phyloP scores from a whole-genome alignment of 306 rosid species.

The Cucurbita ficifolia region DNA sequence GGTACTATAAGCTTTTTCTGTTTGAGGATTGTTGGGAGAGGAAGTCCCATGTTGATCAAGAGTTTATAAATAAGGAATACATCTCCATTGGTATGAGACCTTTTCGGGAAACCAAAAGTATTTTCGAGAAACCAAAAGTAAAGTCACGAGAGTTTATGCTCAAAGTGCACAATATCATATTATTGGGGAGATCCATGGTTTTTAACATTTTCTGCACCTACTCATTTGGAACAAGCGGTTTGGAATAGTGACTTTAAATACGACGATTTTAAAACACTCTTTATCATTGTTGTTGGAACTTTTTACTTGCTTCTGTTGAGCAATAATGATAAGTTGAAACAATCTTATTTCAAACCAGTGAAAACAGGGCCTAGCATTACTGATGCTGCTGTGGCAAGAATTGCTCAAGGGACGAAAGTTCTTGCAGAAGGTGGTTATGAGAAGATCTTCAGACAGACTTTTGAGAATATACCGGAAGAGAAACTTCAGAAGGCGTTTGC shows the following conservation, averaged over 20 bases:
- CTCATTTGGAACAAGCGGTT: background rate
- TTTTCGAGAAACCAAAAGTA: too few species aligned
- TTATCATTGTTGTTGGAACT: background rate
- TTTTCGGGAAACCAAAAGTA: too few species aligned
- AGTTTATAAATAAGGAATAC: too few species aligned
- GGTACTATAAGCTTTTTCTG: background rate
- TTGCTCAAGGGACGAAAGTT: constrained; percentile 90
- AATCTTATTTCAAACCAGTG: constrained; percentile 34
- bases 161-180: too few species aligned
- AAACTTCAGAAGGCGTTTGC: constrained; percentile 75
- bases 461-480: constrained; percentile 77
- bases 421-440: constrained; percentile 98
- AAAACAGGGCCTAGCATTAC: constrained; percentile 91
- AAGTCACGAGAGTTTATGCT: too few species aligned
- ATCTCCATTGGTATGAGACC: too few species aligned
- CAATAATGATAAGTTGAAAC: background rate
- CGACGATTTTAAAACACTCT: background rate
- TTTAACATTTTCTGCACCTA: background rate
- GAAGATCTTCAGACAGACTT: constrained; percentile 69
- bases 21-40: too few species aligned
- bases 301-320: background rate
- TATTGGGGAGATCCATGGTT: too few species aligned
- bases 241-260: background rate
- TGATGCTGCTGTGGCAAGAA: constrained; percentile 93
- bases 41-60: too few species aligned